Percentiles rank a stretch among this genome's conserved stretches.
phyloP scores from a whole-genome alignment of 148 eudicot species.

The Nepenthes mirabilis region DNA sequence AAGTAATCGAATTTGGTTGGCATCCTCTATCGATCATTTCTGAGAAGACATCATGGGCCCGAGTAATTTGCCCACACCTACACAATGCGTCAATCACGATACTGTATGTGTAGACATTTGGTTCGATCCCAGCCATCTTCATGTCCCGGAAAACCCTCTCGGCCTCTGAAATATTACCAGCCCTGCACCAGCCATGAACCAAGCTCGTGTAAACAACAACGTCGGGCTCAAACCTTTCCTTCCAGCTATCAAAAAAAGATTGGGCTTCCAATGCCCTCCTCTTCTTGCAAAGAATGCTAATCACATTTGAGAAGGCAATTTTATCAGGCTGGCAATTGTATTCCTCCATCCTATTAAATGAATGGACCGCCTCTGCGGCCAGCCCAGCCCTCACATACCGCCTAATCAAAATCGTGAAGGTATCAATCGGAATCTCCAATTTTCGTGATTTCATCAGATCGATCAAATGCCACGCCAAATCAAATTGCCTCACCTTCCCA shows the following conservation, averaged over 20 bases:
- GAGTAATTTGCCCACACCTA: constrained; percentile 60
- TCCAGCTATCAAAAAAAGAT: constrained; percentile 58
- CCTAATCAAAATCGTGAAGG: constrained; percentile 41
- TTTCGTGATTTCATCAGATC: constrained; percentile 42
- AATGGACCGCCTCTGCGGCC: constrained; percentile 54
- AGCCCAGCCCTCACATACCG: constrained; percentile 71
- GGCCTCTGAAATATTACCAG: constrained; percentile 54
- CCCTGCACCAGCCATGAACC: constrained; percentile 80
- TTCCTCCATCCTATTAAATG: constrained; percentile 86
- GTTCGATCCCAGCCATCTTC: constrained; percentile 60
- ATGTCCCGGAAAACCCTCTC: constrained; percentile 74
- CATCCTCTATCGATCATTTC: constrained; percentile 80
- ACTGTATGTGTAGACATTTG: constrained; percentile 71
- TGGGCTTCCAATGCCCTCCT: constrained; percentile 65
- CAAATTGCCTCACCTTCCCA: constrained; percentile 63
- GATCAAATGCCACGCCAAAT: constrained; percentile 64
- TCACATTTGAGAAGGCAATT: constrained; percentile 35
- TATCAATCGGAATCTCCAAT: constrained; percentile 24
- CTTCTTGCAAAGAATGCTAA: constrained; percentile 56
- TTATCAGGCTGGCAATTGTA: constrained; percentile 50
- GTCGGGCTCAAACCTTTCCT: constrained; percentile 50
- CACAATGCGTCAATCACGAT: constrained; percentile 78
- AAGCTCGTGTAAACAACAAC: constrained; percentile 66
- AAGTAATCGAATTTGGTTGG: constrained; percentile 62
- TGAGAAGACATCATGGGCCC: constrained; percentile 84